Evolutionary conservation across 805 yeast genomes (phyloP), one percentile per base, ranked within the genome.

Genomic region (Lachancea mirantina): DNA sequence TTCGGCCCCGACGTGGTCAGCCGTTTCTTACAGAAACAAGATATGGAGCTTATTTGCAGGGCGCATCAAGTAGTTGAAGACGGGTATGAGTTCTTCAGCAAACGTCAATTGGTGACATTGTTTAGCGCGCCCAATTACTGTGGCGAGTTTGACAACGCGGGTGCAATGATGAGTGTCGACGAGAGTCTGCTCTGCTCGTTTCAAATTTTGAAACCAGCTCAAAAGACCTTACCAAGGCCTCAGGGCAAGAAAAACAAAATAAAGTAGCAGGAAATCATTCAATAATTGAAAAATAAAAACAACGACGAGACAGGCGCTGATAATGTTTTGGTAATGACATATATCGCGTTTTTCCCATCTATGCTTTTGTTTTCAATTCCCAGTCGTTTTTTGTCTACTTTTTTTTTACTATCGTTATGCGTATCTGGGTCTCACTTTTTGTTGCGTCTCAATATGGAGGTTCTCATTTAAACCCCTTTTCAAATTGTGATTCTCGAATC

Each of bases 11-110:
- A 89, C 61, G 97, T 89, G 34, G 97, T 89, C 34, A 83, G 95
- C 46, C 73, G 97, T 63, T 89, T 89, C 60, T 67, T 92, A 59
- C 96, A 89, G 61, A 88, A 87, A 56, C 97, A 89, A 62, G 97
- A 89, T 59, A 84, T 89, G 92, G 97, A 92, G 63, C 76, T 89
- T 55, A 88, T 89, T 52, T 92, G 97, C 67, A 77, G 98, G 60
- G 97, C 97, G 28, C 98, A 89, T 70, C 97, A 89, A 67, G 98
- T 89, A 43, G 98, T 89, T 41, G 98, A 89, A 67, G 98, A 89
- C 63, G 98, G 98, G 46, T 89, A 92, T 63, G 97, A 89, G 68
- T 89, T 89, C 59, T 89, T 92, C 62, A 76, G 92, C 45, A 89
- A 89, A 62, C 81, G 97, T 57, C 97, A 89, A 64, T 73, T 89